Base-by-base conservation (phyloP, 2,329 filamentous ascomycete genomes). In the Calonectria naviculata region DNA sequence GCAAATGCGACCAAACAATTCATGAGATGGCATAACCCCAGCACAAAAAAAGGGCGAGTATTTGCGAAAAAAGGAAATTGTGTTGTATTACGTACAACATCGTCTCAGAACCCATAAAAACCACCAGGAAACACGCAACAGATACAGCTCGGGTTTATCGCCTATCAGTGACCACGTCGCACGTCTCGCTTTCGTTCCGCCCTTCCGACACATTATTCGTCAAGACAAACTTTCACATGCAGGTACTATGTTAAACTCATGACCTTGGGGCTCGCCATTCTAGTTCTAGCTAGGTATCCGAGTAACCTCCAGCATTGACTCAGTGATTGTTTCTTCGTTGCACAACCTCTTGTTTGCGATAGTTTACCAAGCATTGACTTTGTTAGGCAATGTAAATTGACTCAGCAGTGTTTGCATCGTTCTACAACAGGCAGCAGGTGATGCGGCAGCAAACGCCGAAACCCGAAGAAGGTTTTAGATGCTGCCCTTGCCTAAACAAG, bases 61-160 rank as follows among this genome's bases (percentile, higher is more conserved):
- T 58, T 21, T 58, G 52, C 31, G 29, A 36, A 36, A 26, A 26
- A 24, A 58, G 31, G 31, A 28, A 26, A 26, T 26, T 15, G 21
- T 38, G n/a, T 2, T 56, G 21, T 8, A 58, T 38, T 38, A 38
- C 52, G 52, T 58, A 58, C 21, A 3, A 38, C 31, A 58, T 58
- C 52, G 52, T 58, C 52, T 58, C 52, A 58, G 52, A 58, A 58
- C 52, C 52, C 52, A 58, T 58, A 58, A 58, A 58, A 58, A 58
- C 12, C 21, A 58, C 12, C 13, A 10, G 12, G 24, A 17, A 8
- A 58, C 52, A 38, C 7, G 29, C 52, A 58, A 19, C 34, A 24
- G 31, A 10, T 21, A 21, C 21, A 9, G 34, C 34, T 17, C 21
- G n/a, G 13, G 52, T 17, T 58, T 26, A 24, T 38, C 52, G 21